Base-by-base conservation (phyloP, 1,284 basidiomycete genomes). In the Cutaneotrichosporon arboriforme region DNA sequence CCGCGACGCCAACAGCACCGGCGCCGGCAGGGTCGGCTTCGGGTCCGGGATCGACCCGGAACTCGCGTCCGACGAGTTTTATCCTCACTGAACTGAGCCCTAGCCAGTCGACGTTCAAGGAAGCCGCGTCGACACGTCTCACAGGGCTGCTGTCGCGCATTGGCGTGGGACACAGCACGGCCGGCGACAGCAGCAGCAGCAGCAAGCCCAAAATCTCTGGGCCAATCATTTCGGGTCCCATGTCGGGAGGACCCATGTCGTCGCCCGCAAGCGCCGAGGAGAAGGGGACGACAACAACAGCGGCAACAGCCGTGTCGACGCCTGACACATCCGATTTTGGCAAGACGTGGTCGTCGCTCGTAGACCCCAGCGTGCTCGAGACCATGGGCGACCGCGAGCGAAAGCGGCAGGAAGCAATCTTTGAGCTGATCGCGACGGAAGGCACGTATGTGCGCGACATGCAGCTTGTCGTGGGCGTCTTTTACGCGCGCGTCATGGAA, bases 341-440 rank as follows among this genome's bases (percentile, higher is more conserved):
- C 4, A 68, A 90, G 82, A 90, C 90, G 0, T 97, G 93, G 93
- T 84, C 87, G 3, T 90, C 87, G 68, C 76, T 97, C 46, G 86
- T 97, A 0, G 88, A 93, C 62, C 83, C 83, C 58, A 82, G 83
- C 35, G 88, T 87, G 0, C 73, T 96, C 33, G 84, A 85, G 21
- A 87, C 82, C 14, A 85, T 96, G 46, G 84, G 86, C 1, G 70
- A 80, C 0, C 77, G 77, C 36, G 92, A 97, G 69, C 80, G 92
- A 38, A 87, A 85, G 57, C 80, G 91, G 39, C 93, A 97, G 72
- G 92, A 96, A 78, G 60, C 70, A 2, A 93, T 94, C 44, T 96
- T 93, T 67, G 92, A 97, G 74, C 79, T 97, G 43, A 92, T 96
- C 61, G 81, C 81, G 3, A 96, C 92, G 0, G 93, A 97, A 70